Percentiles rank a stretch among this genome's conserved stretches.
These are phyloP conservation scores for Zygotorulaspora sp. DNA, from an alignment of 805 yeast species.

Conservation along the genomic window DNA sequence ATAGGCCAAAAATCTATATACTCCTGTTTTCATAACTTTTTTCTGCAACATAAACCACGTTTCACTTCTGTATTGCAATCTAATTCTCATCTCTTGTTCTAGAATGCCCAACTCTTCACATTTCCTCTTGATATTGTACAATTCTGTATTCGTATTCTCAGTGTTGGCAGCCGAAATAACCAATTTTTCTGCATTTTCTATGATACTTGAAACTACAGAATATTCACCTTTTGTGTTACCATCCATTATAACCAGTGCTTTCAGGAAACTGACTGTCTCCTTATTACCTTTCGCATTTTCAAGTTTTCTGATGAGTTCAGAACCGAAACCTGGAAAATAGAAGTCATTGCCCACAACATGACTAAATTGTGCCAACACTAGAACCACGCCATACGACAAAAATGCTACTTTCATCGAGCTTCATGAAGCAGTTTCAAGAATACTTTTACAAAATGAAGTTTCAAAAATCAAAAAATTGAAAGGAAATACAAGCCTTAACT, in stretches of 20 bases:
- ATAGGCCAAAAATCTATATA: background rate
- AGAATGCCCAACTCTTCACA: background rate
- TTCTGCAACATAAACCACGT: background rate
- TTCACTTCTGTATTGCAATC: background rate
- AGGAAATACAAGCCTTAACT: too few species aligned
- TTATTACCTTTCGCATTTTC: conserved; percentile 9
- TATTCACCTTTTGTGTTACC: background rate
- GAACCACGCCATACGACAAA: background rate
- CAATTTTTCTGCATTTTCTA: conserved; percentile 8
- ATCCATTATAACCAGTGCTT: conserved; percentile 2
- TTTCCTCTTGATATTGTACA: background rate
- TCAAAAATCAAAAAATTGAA: too few species aligned
- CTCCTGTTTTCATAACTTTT: background rate
- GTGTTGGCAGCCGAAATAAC: conserved; percentile 1
- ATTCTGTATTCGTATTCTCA: background rate
- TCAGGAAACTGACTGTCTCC: conserved; percentile 5
- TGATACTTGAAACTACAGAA: conserved; percentile 1
- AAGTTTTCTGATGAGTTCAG: too few species aligned
- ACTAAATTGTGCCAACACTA: background rate
- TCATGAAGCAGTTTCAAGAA: too few species aligned
- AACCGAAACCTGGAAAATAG: background rate
- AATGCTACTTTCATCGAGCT: background rate
- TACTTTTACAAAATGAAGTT: too few species aligned
- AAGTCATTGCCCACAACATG: background rate
- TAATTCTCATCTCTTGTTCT: background rate